Evolutionary conservation across 345 rosid genomes (phyloP).

Genomic region (Ceriops zippeliana): DNA sequence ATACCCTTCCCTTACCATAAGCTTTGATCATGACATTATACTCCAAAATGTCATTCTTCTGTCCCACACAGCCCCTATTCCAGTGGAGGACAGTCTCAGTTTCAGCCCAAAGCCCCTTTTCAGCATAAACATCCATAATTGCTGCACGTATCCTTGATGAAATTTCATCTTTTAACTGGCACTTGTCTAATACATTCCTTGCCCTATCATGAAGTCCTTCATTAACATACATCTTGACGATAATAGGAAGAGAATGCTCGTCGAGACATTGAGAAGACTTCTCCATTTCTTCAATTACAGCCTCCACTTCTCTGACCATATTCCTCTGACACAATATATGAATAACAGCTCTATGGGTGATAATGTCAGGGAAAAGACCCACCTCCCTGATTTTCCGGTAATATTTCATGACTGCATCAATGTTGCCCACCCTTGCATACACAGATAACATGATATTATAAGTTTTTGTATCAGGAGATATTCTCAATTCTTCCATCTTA

Average conservation of each 20-base stretch:
- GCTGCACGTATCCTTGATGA: conserved; percentile 65
- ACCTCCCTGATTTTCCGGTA: conserved; percentile 63
- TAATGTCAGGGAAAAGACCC: conserved; percentile 73
- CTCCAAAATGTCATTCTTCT: conserved; percentile 59
- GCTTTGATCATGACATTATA: conserved; percentile 90
- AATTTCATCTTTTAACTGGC: conserved; percentile 38
- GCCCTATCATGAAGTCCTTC: conserved; percentile 53
- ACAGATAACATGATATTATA: conserved; percentile 70
- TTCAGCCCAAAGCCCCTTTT: conserved; percentile 76
- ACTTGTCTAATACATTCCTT: conserved; percentile 44
- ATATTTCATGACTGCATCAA: conserved; percentile 58
- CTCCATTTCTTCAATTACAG: conserved; percentile 58
- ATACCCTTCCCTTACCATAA: conserved; percentile 76
- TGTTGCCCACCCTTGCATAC: conserved; percentile 65
- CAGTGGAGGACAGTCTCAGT: conserved; percentile 64
- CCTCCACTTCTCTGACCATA: conserved; percentile 65
- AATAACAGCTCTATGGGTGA: conserved; percentile 70
- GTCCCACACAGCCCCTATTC: conserved; percentile 41
- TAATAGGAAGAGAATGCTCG: conserved; percentile 71
- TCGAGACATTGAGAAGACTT: conserved; percentile 47
- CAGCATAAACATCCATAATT: conserved; percentile 71
- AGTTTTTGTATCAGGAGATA: conserved; percentile 73
- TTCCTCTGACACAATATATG: conserved; percentile 59
- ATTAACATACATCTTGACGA: conserved; percentile 63
- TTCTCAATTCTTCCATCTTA: conserved; percentile 70